phyloP scores from a whole-genome alignment of 2,329 filamentous ascomycete genomes.

The Penicillium sumatraense region DNA sequence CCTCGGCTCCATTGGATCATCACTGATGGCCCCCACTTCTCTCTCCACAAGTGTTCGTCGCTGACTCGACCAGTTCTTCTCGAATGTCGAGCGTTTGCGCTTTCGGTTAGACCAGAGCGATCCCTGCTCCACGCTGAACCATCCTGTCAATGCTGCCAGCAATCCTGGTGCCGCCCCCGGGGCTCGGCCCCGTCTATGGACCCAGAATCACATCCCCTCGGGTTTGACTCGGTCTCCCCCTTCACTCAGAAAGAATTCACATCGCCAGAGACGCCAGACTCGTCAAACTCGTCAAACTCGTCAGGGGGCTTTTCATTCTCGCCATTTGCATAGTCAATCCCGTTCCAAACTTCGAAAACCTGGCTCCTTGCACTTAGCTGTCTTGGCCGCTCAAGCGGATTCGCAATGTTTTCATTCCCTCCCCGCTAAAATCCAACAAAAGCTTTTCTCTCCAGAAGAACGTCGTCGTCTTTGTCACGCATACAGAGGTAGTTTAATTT shows the following conservation, averaged over 20 bases:
- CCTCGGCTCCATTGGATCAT: not conserved
- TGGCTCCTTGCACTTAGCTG: constrained; percentile 41
- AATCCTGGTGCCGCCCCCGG: constrained; percentile 2
- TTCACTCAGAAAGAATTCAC: not conserved
- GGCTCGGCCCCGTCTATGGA: not conserved
- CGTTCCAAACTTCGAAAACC: constrained; percentile 39
- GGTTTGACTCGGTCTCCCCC: not conserved
- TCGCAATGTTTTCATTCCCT: constrained; percentile 71
- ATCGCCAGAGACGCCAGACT: not conserved
- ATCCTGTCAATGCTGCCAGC: constrained; percentile 12
- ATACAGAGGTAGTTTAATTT: constrained; percentile 57
- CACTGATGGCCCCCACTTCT: constrained; percentile 14
- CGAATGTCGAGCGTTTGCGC: constrained; percentile 45
- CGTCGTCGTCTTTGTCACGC: constrained; percentile 62
- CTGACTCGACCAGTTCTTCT: constrained; percentile 42
- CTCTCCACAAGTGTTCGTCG: constrained; percentile 13
- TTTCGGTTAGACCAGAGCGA: constrained; percentile 39
- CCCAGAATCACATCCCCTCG: not conserved
- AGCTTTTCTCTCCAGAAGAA: constrained; percentile 74
- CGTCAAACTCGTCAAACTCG: too few relatives aligned
- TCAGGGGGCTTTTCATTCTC: not conserved
- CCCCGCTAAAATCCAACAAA: constrained; percentile 73
- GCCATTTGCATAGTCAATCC: not conserved
- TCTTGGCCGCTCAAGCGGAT: constrained; percentile 57
- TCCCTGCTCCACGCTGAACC: constrained; percentile 27